These are phyloP conservation scores for Exophiala xenobiotica DNA, from an alignment of 2,329 filamentous ascomycete genomes.

Conservation along the genomic window DNA sequence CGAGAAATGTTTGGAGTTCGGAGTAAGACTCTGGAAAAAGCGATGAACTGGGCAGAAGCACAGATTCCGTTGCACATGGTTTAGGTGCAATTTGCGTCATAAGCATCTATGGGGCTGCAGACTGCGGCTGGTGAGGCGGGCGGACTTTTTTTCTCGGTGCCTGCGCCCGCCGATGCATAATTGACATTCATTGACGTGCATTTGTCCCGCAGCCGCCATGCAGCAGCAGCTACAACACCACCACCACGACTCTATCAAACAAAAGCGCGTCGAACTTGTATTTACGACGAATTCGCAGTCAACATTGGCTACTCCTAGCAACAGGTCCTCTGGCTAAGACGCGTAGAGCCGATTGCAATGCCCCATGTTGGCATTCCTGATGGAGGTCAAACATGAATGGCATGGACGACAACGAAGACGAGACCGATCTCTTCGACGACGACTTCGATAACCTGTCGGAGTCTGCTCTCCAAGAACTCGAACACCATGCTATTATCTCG, in stretches of 20 bases:
- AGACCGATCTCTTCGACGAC: slow-evolving; percentile 46
- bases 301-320: not conserved
- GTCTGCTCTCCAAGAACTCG: slow-evolving; percentile 44
- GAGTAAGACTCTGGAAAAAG: too few species aligned
- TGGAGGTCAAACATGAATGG: slow-evolving; percentile 35
- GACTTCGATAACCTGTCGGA: slow-evolving; percentile 46
- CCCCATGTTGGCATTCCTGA: slow-evolving; percentile 9
- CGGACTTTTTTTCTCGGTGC: too few species aligned
- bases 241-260: not conserved
- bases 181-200: not conserved
- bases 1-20: too few species aligned
- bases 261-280: slow-evolving; percentile 5
- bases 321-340: not conserved
- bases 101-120: too few species aligned
- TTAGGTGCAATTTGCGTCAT: not conserved
- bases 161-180: too few species aligned
- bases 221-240: too few species aligned
- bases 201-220: too few species aligned
- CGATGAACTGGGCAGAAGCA: too few species aligned
- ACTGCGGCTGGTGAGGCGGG: too few species aligned
- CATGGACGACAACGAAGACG: slow-evolving; percentile 48
- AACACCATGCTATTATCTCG: slow-evolving; percentile 47
- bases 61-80: not conserved
- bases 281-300: too few species aligned
- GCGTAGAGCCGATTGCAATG: not conserved